Percentiles rank a stretch among this genome's conserved stretches.
Evolutionary conservation across 2,329 filamentous ascomycete species (phyloP).

Genomic region (Parastagonospora avenae): DNA sequence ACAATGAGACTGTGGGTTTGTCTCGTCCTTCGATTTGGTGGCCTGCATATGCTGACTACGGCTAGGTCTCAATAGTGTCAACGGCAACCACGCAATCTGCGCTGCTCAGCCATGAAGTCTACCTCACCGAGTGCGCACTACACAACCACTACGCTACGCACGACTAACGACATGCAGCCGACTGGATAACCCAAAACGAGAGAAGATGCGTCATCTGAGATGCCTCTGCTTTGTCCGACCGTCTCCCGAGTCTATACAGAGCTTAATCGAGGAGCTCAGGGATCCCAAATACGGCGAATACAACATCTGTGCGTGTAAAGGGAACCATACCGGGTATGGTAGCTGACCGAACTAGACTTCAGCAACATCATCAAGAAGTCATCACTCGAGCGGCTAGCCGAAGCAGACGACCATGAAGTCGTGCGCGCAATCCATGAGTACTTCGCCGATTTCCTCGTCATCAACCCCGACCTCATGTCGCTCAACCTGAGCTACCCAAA

Average conservation of each 20-base stretch:
- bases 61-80: conserved; percentile 82
- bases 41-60: conserved; percentile 17
- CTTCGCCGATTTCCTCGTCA: conserved; percentile 93
- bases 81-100: conserved; percentile 95
- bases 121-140: conserved; percentile 76
- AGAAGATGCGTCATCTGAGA: conserved; percentile 97
- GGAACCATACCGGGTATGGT: background rate
- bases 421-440: conserved; percentile 93
- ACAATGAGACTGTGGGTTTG: conserved; percentile 80
- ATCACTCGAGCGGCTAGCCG: conserved; percentile 87
- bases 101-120: conserved; percentile 94
- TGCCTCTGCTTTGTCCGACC: conserved; percentile 93
- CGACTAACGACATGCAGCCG: conserved; percentile 56
- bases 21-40: conserved; percentile 39
- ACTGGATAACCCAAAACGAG: conserved; percentile 83
- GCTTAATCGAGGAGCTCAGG: conserved; percentile 90
- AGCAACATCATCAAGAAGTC: conserved; percentile 98
- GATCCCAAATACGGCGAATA: conserved; percentile 99
- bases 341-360: conserved; percentile 65
- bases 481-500: conserved; percentile 74
- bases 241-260: conserved; percentile 89
- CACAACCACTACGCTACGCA: conserved; percentile 4
- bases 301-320: conserved; percentile 66
- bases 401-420: conserved; percentile 97
- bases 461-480: conserved; percentile 92